Evolutionary conservation across 306 rosid genomes (phyloP).

Genomic region (Sicyos baderoa): DNA sequence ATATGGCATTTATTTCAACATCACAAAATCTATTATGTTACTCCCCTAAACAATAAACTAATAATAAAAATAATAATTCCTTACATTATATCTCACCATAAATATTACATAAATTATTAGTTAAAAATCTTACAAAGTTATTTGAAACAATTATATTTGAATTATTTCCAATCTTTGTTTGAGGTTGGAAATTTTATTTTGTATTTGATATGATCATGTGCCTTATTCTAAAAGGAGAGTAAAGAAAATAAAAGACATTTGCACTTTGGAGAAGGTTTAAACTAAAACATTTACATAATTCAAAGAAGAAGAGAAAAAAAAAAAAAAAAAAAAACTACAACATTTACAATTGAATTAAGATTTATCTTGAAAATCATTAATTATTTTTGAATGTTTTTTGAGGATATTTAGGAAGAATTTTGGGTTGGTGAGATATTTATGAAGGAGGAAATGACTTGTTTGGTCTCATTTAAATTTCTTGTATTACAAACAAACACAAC

Average conservation of each 20-base stretch:
- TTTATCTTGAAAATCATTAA: neutral
- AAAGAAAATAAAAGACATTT: no score
- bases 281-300: neutral
- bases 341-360: neutral
- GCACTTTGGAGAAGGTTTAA: neutral
- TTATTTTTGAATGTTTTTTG: neutral
- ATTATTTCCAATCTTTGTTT: neutral
- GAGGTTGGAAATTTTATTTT: no score
- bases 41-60: no score
- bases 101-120: no score
- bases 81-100: no score
- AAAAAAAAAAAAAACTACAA: no score
- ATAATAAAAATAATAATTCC: no score
- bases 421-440: slow-evolving; percentile 9
- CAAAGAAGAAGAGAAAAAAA: no score
- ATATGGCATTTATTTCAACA: no score
- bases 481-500: neutral
- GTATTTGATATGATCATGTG: neutral
- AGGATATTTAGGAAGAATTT: neutral
- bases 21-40: no score
- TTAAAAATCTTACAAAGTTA: no score
- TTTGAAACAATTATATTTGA: neutral
- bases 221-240: neutral
- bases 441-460: slow-evolving; percentile 5
- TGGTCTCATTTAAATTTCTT: neutral